Conservation (phyloP, 345 rosid species). For the Populus deltoides region DNA sequence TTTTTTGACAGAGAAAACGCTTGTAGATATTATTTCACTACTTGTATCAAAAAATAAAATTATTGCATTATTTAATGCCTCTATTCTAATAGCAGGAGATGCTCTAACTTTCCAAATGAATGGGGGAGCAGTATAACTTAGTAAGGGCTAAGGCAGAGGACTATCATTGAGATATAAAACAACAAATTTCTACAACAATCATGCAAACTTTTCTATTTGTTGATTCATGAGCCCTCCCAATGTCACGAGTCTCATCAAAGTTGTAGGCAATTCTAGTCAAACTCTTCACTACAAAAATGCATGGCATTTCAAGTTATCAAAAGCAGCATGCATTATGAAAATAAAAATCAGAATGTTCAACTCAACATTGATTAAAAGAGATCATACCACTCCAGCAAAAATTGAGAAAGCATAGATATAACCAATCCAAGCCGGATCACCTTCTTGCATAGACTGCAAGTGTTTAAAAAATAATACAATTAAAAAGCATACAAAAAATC, state of each 20-base stretch:
- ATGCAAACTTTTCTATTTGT: not conserved
- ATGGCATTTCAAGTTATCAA: too few relatives aligned
- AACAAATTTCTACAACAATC: not conserved
- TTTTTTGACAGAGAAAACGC: not conserved
- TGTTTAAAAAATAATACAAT: not conserved
- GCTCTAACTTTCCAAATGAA: too few relatives aligned
- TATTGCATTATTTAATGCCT: not conserved
- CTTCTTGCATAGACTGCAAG: constrained; percentile 96
- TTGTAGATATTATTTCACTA: not conserved
- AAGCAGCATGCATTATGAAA: not conserved
- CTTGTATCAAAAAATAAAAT: not conserved
- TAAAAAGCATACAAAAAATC: constrained; percentile 11
- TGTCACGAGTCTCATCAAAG: not conserved
- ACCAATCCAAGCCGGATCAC: constrained; percentile 90
- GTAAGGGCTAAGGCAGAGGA: too few relatives aligned
- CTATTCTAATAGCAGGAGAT: too few relatives aligned
- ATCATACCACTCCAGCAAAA: constrained; percentile 92
- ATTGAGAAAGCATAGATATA: constrained; percentile 88
- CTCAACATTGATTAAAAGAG: not conserved
- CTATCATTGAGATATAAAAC: not conserved
- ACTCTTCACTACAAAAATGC: not conserved
- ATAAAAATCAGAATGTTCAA: not conserved
- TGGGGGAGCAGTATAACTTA: too few relatives aligned
- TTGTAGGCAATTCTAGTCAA: not conserved
- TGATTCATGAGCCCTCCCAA: not conserved